Evolutionary conservation across 1,139 yeast genomes (phyloP).

Genomic region (Zygotorulaspora mrakii): DNA sequence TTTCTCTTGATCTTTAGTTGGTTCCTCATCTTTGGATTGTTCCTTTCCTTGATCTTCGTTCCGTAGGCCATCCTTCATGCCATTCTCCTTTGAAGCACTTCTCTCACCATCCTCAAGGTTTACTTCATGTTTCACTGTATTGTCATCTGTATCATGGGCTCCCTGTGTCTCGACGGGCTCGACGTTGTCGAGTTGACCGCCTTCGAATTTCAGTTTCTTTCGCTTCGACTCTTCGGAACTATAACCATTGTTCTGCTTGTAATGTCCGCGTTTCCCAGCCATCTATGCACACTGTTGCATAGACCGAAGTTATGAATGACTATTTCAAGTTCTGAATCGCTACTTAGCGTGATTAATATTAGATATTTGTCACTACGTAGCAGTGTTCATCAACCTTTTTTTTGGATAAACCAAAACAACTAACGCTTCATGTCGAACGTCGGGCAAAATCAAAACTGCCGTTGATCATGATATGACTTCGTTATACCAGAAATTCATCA

Average conservation of each 20-base stretch:
- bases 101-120: too few relatives aligned
- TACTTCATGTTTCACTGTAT: constrained; percentile 5
- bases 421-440: too few relatives aligned
- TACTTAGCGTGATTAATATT: too few relatives aligned
- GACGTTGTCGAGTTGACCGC: too few relatives aligned
- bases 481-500: constrained; percentile 17
- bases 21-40: constrained; percentile 33
- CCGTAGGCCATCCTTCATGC: constrained; percentile 5
- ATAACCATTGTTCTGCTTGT: constrained; percentile 12
- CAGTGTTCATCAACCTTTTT: too few relatives aligned
- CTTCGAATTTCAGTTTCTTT: constrained; percentile 17
- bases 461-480: constrained; percentile 16
- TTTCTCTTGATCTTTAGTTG: too few relatives aligned
- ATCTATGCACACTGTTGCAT: constrained; percentile 20
- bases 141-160: constrained; percentile 8
- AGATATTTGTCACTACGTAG: too few relatives aligned
- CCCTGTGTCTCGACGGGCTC: constrained; percentile 7
- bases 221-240: constrained; percentile 19
- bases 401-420: too few relatives aligned
- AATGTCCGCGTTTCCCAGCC: constrained; percentile 23
- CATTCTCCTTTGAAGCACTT: not conserved
- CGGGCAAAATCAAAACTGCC: not conserved
- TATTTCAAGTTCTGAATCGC: not conserved
- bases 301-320: not conserved
- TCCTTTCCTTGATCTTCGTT: constrained; percentile 36